Base-by-base conservation (phyloP, 2,329 filamentous ascomycete species). In the Ramularia endophylla region DNA sequence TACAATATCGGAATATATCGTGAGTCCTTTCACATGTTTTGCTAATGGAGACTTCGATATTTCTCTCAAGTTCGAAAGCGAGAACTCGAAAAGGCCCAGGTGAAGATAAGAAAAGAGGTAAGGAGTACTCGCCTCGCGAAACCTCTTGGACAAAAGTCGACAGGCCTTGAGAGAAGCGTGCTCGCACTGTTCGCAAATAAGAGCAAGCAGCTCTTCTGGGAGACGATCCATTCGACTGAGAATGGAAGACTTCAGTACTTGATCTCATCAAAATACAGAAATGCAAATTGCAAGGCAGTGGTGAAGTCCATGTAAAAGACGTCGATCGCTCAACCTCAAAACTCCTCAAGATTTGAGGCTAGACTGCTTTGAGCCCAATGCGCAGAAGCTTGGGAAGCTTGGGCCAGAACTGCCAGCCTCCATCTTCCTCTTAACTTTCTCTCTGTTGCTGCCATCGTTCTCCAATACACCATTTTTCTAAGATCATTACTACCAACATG, bases 181-280 rank as follows among this genome's bases (percentile, higher is more conserved):
- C 13, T 48, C 39, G 36, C 48, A 53, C n/a, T 49, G 35, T 13
- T 49, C 45, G 32, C 48, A 39, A 8, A 60, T 52, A 25, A 50
- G 36, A 4, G 48, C 50, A 15, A 59, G 35, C n/a, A 61, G 45
- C 48, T 61, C 57, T 32, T 41, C 38, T 7, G 58, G 58, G 4
- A 58, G 43, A 17, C 31, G 33, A 12, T 52, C 41, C 43, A 47
- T 49, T 12, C 18, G 33, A 25, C 22, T 6, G 22, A 11, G 11
- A 11, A 25, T 25, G 22, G n/a, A n/a, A n/a, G n/a, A n/a, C n/a
- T n/a, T n/a, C n/a, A n/a, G n/a, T n/a, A n/a, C n/a, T 25, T 25
- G 22, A 25, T 25, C 22, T 6, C 22, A 25, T 25, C 6, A 25
- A 25, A n/a, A n/a, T n/a, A n/a, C n/a, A n/a, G n/a, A n/a, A n/a